Evolutionary conservation across 139 green algal genomes (phyloP).

Genomic region (Monoraphidium neglectum): DNA sequence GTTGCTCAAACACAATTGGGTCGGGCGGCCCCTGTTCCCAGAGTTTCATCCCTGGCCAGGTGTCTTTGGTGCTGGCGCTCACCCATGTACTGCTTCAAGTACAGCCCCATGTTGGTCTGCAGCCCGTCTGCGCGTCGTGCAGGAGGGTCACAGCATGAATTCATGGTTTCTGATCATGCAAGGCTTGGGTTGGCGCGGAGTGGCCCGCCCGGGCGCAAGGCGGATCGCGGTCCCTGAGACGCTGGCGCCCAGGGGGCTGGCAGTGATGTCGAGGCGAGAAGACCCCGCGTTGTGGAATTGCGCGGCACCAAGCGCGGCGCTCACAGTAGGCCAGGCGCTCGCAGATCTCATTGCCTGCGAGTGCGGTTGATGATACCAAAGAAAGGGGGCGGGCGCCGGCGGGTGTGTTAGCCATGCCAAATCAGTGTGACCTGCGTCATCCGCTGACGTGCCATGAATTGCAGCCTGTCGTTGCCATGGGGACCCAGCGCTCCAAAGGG

Average conservation of each 20-base stretch:
- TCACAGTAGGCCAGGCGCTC: conserved; percentile 82
- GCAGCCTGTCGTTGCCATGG: too few species aligned
- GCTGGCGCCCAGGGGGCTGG: neutral
- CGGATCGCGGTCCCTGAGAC: too few species aligned
- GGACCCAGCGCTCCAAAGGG: neutral
- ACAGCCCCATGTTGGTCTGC: conserved; percentile 82
- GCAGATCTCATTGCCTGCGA: conserved; percentile 80
- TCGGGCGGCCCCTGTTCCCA: neutral
- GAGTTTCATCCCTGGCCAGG: neutral
- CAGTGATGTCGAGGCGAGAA: neutral
- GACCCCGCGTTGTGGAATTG: neutral
- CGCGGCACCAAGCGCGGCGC: conserved; percentile 1
- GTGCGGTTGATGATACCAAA: neutral
- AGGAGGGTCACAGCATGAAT: neutral
- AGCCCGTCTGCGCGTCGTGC: conserved; percentile 42
- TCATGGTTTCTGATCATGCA: neutral
- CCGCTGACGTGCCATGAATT: too few species aligned
- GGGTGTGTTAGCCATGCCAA: too few species aligned
- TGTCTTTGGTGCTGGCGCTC: conserved; percentile 42
- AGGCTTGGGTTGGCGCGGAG: neutral
- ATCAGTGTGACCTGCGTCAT: too few species aligned
- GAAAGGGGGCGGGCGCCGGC: neutral
- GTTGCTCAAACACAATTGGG: neutral
- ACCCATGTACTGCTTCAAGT: conserved; percentile 61
- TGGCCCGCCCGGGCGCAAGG: neutral